Base-by-base conservation (phyloP, 2,329 filamentous ascomycete species). In the Scortechinia acanthostroma region DNA sequence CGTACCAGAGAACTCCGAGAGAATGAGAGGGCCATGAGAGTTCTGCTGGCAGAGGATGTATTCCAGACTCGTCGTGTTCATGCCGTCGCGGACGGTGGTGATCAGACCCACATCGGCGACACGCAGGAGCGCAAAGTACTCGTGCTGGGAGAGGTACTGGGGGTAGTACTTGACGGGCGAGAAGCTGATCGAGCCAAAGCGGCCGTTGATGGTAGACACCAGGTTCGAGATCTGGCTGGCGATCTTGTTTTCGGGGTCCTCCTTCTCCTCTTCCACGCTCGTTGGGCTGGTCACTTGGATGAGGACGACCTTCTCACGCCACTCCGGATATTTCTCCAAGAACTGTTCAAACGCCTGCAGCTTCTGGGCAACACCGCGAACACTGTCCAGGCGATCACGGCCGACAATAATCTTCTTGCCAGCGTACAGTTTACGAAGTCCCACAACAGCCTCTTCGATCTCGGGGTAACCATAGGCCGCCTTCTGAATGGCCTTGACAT, bases 11-110 rank as follows among this genome's bases (percentile, higher is more conserved):
- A 97, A 97, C 62, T 97, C 91, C 14, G 93, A 97, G 20, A 97
- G 77, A 52, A 97, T 96, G 42, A 97, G 71, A 2, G 91, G 91
- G 1, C 91, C 88, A 53, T 91, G 82, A 46, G 83, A 83, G 50
- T 93, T 85, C 56, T 88, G 86, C 64, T 97, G 91, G 62, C 89
- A 95, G 47, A 95, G 77, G 47, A 97, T 83, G 60, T 96, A 97
- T 64, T 97, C 93, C 53, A 97, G 71, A 60, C 89, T 94, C 17
- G 91, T 95, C 0, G 91, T 96, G 69, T 96, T 97, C 91, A 97
- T 96, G 47, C 91, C 91, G 61, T 97, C 93, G 48, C 91, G 82
- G 19, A 97, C 91, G 53, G 89, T 95, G 4, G 93, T 96, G 63
- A 97, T 96, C 43, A 97, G 73, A 3, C 90, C 91, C 52, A 96